Conservation (phyloP, 495 filamentous ascomycete species). For the Hypomontagnella submonticulosa region DNA sequence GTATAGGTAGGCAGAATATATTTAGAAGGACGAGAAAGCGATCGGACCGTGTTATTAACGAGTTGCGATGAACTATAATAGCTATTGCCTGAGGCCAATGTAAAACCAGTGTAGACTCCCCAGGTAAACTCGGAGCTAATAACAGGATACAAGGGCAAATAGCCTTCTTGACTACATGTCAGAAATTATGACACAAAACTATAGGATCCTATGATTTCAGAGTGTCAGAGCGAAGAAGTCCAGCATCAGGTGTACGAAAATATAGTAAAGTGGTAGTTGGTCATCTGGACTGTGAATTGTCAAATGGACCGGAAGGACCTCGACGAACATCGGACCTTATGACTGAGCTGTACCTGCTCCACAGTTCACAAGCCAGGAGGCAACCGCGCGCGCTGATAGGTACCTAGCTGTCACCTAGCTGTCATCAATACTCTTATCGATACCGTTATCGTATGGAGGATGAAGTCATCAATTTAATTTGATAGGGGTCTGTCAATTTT, state of each 20-base stretch:
- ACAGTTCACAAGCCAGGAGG: constrained; percentile 21
- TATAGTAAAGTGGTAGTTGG: constrained; percentile 18
- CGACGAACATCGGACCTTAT: constrained; percentile 11
- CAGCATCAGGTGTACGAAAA: constrained; percentile 11
- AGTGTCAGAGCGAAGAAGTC: constrained; percentile 1
- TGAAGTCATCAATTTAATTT: constrained; percentile 44
- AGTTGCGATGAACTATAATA: not conserved
- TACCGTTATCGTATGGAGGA: constrained; percentile 14
- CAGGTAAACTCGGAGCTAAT: constrained; percentile 11
- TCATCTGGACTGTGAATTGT: constrained; percentile 37
- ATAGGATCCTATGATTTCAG: constrained; percentile 20
- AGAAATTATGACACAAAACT: constrained; percentile 14
- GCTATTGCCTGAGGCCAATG: constrained; percentile 1
- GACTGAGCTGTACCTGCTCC: constrained; percentile 8
- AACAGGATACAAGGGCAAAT: constrained; percentile 7
- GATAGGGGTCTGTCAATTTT: constrained; percentile 11
- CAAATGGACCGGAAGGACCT: constrained; percentile 13
- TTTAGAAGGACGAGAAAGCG: not conserved
- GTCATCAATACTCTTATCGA: constrained; percentile 28
- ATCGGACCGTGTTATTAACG: not conserved
- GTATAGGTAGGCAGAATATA: not conserved
- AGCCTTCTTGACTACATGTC: constrained; percentile 4
- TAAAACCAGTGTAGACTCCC: not conserved
- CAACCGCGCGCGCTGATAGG: constrained; percentile 27
- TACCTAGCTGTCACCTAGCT: constrained; percentile 14